phyloP scores from a whole-genome alignment of 805 yeast species.

The Helenozyma rhizophorensis region DNA sequence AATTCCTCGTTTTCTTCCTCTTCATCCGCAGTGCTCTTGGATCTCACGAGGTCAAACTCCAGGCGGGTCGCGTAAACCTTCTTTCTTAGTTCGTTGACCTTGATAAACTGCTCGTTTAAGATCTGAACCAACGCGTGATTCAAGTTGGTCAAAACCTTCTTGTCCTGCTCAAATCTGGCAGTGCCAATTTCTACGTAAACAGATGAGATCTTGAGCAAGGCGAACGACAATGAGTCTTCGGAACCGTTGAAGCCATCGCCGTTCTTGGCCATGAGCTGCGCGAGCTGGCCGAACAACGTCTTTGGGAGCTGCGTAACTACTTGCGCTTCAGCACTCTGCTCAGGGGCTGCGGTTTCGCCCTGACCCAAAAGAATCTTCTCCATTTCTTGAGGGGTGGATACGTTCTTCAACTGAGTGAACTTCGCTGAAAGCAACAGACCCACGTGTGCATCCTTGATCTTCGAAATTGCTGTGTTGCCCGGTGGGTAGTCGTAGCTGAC shows the following conservation, averaged over 20 bases:
- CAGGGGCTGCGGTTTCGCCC: constrained; percentile 6
- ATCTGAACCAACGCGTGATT: constrained; percentile 51
- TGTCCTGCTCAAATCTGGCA: constrained; percentile 68
- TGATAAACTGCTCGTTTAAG: constrained; percentile 55
- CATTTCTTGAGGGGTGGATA: constrained; percentile 63
- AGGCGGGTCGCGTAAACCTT: constrained; percentile 67
- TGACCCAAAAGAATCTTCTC: constrained; percentile 50
- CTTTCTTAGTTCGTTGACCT: constrained; percentile 57
- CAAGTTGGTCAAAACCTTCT: constrained; percentile 53
- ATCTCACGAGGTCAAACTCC: constrained; percentile 65
- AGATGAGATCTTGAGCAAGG: constrained; percentile 51
- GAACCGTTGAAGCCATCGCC: constrained; percentile 41
- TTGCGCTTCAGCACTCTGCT: constrained; percentile 18
- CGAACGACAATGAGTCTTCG: constrained; percentile 47
- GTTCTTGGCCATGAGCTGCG: constrained; percentile 51
- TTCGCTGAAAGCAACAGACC: constrained; percentile 53
- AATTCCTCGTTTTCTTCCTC: constrained; percentile 51
- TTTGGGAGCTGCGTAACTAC: constrained; percentile 50
- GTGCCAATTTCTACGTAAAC: constrained; percentile 60
- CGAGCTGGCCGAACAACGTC: constrained; percentile 69
- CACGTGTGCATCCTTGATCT: constrained; percentile 63
- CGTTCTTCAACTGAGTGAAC: constrained; percentile 56
- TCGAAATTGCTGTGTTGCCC: constrained; percentile 40
- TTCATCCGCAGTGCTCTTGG: constrained; percentile 40
- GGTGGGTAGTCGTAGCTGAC: constrained; percentile 84